Evolutionary conservation across 2,329 filamentous ascomycete species (phyloP), one percentile per base, ranked within the genome.

Genomic region (Hypoxylon sp.): DNA sequence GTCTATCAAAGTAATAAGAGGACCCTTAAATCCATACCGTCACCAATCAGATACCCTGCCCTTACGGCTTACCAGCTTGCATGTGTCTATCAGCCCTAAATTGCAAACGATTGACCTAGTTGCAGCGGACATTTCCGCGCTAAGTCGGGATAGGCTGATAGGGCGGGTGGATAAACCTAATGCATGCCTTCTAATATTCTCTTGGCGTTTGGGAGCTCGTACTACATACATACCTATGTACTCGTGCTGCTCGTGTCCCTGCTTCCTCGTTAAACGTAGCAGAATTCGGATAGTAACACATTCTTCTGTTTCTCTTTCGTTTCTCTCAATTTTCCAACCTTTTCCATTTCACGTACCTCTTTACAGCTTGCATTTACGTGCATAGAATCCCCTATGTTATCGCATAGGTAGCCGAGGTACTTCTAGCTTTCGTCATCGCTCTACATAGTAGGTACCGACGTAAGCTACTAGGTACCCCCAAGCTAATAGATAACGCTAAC

Each of bases 41-140:
- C 19, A 11, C 32, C 48, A 51, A 51, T 37, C 48, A 39, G 30
- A n/a, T 26, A 26, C 7, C 24, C 7, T 26, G 4, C 13, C n/a
- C 6, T 1, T 39, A 24, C 30, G 30, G 34, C 7, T 30, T 41
- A 24, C 32, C 19, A 26, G 24, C 48, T 34, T 10, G 48, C 19
- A 26, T 26, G 48, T 19, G 17, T 51, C 15, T 8, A 22, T 41
- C 48, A 41, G 48, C 48, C 48, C 48, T 51, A 51, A 51, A 51
- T n/a, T 10, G 32, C 6, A 6, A 41, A 28, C 1, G 44, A 47
- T 47, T 47, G 19, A 26, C 44, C 24, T 47, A n/a, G 15, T 6
- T 15, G 15, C 44, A 17, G 22, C 44, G 24, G 44, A 6, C 44
- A 47, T n/a, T 24, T 47, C 44, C 44, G 44, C 44, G 15, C 44